Evolutionary conservation across 495 filamentous ascomycete genomes (phyloP), one percentile per base, ranked within the genome.

Genomic region (Pseudotulostoma volvatum): DNA sequence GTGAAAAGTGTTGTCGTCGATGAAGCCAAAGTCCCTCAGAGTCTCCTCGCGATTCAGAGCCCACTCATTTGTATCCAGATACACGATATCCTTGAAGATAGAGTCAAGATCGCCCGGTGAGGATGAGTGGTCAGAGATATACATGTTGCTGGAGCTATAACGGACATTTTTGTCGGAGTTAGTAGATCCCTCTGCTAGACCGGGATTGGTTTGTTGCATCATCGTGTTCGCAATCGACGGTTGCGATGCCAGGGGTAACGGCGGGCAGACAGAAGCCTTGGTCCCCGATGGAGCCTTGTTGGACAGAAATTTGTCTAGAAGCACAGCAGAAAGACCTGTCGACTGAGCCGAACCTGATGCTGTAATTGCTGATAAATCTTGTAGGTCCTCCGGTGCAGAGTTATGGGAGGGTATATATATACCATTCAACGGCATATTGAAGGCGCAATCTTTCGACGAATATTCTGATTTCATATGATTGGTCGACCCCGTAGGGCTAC

Each of bases 1-100:
- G 34, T 68, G 63, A 43, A 72, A 72, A 3, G 65, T 70, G 20
- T 47, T 63, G 33, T 68, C 61, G 35, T 69, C 66, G 4, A 70
- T 56, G 48, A 76, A 75, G 1, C 74, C 74, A 19, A 78, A 70
- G 41, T 78, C 75, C 43, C 66, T 65, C 43, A 78, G 54, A 1
- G 60, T 60, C 28, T 67, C 66, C 41, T 72, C 62, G 45, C 66
- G 65, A 46, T 57, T 70, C 25, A 46, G 67, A 1, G 67, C 60
- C 59, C 67, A 67, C 43, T 76, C 71, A 5, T 66, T 69, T 16
- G 68, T 69, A 44, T 79, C 75, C 7, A 76, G 62, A 35, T 71
- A 67, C n/a, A 70, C 70, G 2, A 79, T 59, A 32, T 79, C 73
- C 46, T 75, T 70, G 46, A 77, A 66, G 23, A 77, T 70, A 2